Conservation (phyloP, 225 moss, liverwort and hornwort genomes). For the Straminergon stramineum region DNA sequence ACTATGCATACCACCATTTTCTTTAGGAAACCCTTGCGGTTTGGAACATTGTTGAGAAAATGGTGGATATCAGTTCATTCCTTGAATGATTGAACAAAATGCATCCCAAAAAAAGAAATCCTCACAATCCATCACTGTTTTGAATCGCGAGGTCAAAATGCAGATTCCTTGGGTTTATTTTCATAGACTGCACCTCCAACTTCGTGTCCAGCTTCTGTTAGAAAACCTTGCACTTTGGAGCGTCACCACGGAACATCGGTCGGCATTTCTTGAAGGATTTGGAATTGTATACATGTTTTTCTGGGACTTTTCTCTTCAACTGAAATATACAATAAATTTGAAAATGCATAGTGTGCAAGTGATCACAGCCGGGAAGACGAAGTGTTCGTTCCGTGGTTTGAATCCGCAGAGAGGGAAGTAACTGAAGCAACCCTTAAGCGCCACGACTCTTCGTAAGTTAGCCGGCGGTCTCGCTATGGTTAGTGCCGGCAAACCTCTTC, state of each 20-base stretch:
- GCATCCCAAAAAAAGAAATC: background rate
- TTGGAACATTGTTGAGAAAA: background rate
- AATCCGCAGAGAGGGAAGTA: background rate
- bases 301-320: background rate
- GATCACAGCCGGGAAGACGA: background rate
- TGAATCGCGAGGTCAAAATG: background rate
- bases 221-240: background rate
- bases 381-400: background rate
- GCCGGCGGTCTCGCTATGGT: background rate
- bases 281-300: background rate
- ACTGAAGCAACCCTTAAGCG: conserved; percentile 2
- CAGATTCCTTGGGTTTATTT: background rate
- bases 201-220: background rate
- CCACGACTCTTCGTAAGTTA: conserved; percentile 11
- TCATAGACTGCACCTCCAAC: background rate
- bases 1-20: background rate
- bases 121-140: background rate
- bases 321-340: background rate
- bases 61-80: background rate
- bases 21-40: background rate
- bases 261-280: background rate
- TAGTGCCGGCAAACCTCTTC: background rate
- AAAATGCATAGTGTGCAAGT: background rate
- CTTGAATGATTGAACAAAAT: background rate
- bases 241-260: background rate